A percentile compares a stretch with the other conserved stretches of the same genome.
phyloP scores from a whole-genome alignment of 257 asterid species.

The Salvia rosmarinus region DNA sequence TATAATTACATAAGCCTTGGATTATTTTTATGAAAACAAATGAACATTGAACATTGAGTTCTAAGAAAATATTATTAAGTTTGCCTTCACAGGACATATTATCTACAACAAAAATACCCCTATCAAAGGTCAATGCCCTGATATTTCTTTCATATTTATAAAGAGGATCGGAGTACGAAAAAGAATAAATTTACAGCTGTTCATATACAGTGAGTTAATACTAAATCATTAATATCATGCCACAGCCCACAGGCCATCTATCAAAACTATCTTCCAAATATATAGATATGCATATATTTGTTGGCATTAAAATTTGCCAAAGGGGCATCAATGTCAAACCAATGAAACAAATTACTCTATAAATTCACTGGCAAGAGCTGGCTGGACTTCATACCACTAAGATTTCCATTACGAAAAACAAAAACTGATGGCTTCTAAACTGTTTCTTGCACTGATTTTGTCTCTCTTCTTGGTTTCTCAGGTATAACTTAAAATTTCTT shows the following conservation, averaged over 20 bases:
- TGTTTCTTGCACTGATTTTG: slow-evolving; percentile 28
- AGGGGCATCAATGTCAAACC: slow-evolving; percentile 42
- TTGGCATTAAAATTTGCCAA: slow-evolving; percentile 17
- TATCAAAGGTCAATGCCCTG: no score
- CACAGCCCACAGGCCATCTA: neutral
- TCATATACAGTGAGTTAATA: neutral
- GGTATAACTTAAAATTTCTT: slow-evolving; percentile 31
- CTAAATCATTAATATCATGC: neutral
- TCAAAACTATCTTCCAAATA: neutral
- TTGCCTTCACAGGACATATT: no score
- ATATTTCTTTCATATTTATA: no score
- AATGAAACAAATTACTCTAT: slow-evolving; percentile 28
- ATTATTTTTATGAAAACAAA: no score
- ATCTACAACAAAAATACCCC: no score
- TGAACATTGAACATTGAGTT: no score
- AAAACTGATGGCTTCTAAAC: slow-evolving; percentile 38
- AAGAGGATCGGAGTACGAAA: no score
- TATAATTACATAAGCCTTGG: no score
- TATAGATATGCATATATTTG: neutral
- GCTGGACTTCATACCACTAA: slow-evolving; percentile 1
- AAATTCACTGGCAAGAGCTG: slow-evolving; percentile 12
- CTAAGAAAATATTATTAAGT: no score
- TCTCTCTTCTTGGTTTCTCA: slow-evolving; percentile 41
- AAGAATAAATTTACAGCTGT: no score
- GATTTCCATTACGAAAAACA: neutral